Evolutionary conservation across 225 moss, liverwort and hornwort genomes (phyloP).

Genomic region (Sphagnum contortum): DNA sequence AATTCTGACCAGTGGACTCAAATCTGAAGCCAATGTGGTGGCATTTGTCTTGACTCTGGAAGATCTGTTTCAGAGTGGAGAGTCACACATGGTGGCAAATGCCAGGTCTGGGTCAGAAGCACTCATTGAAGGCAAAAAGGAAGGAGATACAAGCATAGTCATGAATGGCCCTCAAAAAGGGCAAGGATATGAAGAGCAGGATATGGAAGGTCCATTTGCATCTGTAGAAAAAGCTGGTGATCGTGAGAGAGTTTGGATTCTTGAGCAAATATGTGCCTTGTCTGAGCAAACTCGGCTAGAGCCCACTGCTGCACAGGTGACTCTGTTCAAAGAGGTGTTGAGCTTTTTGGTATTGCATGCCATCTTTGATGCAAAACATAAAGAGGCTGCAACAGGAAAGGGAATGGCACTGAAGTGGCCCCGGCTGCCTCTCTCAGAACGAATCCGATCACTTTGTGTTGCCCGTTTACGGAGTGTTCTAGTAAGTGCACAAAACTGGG

Average conservation of each 20-base stretch:
- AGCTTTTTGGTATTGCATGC: conserved; percentile 37
- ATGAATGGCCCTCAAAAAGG: neutral
- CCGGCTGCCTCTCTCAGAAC: conserved; percentile 15
- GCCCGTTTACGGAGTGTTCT: conserved; percentile 32
- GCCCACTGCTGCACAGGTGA: conserved; percentile 22
- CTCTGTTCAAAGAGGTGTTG: conserved; percentile 37
- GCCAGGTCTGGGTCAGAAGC: too few species aligned
- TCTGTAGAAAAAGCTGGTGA: conserved; percentile 14
- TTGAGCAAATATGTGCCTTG: conserved; percentile 69
- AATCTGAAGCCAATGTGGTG: conserved; percentile 34
- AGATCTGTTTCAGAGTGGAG: conserved; percentile 24
- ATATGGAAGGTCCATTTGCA: neutral
- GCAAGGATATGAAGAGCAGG: conserved; percentile 22
- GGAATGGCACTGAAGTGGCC: conserved; percentile 24
- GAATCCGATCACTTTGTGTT: conserved; percentile 23
- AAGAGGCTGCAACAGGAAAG: neutral
- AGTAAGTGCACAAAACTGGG: conserved; percentile 31
- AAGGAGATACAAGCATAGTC: conserved; percentile 4
- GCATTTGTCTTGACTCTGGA: conserved; percentile 34
- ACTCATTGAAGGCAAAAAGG: neutral
- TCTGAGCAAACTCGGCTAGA: conserved; percentile 55
- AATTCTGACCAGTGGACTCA: conserved; percentile 44
- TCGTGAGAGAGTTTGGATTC: conserved; percentile 57
- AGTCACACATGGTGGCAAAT: conserved; percentile 5
- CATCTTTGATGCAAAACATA: conserved; percentile 31